Conservation (phyloP, 2,329 filamentous ascomycete genomes). For the Pseudogymnoascus sp. region DNA sequence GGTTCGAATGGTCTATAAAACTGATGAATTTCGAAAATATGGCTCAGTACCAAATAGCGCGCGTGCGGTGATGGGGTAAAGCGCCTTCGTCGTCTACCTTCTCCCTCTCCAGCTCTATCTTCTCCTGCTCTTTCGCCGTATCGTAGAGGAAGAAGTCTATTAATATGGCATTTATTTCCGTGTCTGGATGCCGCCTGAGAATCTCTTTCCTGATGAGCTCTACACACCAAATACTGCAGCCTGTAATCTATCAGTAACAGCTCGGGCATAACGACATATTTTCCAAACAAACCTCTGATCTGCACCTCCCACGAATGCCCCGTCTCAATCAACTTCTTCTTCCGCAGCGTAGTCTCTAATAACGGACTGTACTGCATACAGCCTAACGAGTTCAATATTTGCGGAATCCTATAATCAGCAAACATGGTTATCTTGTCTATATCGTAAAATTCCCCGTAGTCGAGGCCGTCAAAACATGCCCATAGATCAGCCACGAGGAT, state of each 20-base stretch:
- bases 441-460: conserved; percentile 76
- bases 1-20: not conserved
- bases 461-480: conserved; percentile 84
- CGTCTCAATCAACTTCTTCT: conserved; percentile 57
- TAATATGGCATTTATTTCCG: conserved; percentile 75
- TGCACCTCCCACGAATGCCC: conserved; percentile 80
- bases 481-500: conserved; percentile 94
- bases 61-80: conserved; percentile 79
- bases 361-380: conserved; percentile 80
- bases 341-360: conserved; percentile 63
- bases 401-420: conserved; percentile 93
- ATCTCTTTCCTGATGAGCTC: conserved; percentile 85
- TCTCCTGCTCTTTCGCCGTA: conserved; percentile 79
- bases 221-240: conserved; percentile 93
- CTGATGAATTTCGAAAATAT: not conserved
- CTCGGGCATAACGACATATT: not conserved
- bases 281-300: conserved; percentile 58
- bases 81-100: conserved; percentile 23
- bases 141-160: conserved; percentile 99
- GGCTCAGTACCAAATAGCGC: conserved; percentile 84
- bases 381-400: conserved; percentile 78
- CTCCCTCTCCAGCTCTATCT: conserved; percentile 45
- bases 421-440: conserved; percentile 98
- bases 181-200: conserved; percentile 60
- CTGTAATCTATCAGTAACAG: conserved; percentile 33